Base-by-base conservation (phyloP, 1,284 basidiomycete species). In the Cryptococcus sp. region DNA sequence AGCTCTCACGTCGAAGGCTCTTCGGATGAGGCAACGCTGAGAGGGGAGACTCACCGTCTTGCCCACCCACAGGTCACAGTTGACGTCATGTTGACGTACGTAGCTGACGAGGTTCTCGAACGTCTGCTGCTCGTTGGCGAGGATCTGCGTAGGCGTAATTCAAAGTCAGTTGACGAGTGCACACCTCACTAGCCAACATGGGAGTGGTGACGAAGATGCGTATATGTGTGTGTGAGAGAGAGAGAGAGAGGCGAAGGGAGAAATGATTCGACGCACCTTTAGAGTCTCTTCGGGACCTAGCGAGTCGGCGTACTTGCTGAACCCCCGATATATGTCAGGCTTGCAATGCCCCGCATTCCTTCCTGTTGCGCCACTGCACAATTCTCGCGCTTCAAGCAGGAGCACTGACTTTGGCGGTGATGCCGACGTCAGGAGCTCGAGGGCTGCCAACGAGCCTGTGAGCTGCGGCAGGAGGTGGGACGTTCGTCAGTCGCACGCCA, bases 341-440 rank as follows among this genome's bases (percentile, higher is more conserved):
- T 64, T 62, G 45, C 65, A 68, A 45, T 70, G 66, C 17, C 68
- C 68, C 5, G 66, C 72, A 52, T 74, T 71, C 22, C 71, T 57
- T 2, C 71, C 72, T 10, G 65, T 68, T 2, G 73, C 73, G 10
- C 68, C 73, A 3, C 63, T 68, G 45, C 67, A 70, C 2, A 69
- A 35, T 42, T 70, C 67, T 35, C 73, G 46, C 0, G 73, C 73
- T 54, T 75, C 73, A 16, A 75, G 62, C 42, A 74, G 19, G 38
- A 73, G 56, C 17, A 74, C 61, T 16, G 47, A 52, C 45, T 57
- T 61, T 1, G 64, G 64, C 8, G 55, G 57, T 31, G 56, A 48
- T 5, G 25, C 6, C 1, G 47, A 40, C 25, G 53, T 42, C 2
- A 71, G 59, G 7, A 71, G 59, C 38, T 50, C 56, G 23, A 66